These are phyloP conservation scores for Cerioporus squamosus DNA, from an alignment of 1,284 basidiomycete genomes.

Conservation along the genomic window DNA sequence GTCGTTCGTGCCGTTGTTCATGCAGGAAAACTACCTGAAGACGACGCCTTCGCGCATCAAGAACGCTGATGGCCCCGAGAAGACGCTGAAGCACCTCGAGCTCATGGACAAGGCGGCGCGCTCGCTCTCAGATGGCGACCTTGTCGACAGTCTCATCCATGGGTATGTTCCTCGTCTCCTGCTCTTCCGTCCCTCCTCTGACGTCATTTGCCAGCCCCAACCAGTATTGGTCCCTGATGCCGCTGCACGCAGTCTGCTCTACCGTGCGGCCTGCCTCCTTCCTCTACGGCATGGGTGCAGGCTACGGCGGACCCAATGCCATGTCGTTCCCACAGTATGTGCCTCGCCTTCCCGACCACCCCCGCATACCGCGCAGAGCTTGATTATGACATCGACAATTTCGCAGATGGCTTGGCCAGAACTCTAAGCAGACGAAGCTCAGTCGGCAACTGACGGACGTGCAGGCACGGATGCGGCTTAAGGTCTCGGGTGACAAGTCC, in stretches of 20 bases:
- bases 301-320: slow-evolving; percentile 69
- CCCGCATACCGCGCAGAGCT: not conserved
- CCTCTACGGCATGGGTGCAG: slow-evolving; percentile 74
- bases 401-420: slow-evolving; percentile 92
- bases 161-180: slow-evolving; percentile 54
- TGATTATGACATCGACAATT: too few species aligned
- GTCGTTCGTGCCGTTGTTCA: slow-evolving; percentile 92
- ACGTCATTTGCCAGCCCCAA: slow-evolving; percentile 63
- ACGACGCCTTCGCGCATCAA: slow-evolving; percentile 70
- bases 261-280: slow-evolving; percentile 85
- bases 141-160: slow-evolving; percentile 95
- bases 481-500: slow-evolving; percentile 85
- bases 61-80: slow-evolving; percentile 65
- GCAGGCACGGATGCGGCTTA: slow-evolving; percentile 94
- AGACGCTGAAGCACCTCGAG: slow-evolving; percentile 72
- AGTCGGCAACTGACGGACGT: slow-evolving; percentile 85
- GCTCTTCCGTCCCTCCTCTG: not conserved
- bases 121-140: slow-evolving; percentile 93
- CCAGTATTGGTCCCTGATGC: slow-evolving; percentile 97
- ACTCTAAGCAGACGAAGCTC: slow-evolving; percentile 90
- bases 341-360: not conserved
- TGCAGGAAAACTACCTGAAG: slow-evolving; percentile 95
- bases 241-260: slow-evolving; percentile 90
- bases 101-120: slow-evolving; percentile 89
- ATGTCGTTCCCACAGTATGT: slow-evolving; percentile 85